phyloP scores from a whole-genome alignment of 495 filamentous ascomycete genomes.

The Penicillium dipodomyicola region DNA sequence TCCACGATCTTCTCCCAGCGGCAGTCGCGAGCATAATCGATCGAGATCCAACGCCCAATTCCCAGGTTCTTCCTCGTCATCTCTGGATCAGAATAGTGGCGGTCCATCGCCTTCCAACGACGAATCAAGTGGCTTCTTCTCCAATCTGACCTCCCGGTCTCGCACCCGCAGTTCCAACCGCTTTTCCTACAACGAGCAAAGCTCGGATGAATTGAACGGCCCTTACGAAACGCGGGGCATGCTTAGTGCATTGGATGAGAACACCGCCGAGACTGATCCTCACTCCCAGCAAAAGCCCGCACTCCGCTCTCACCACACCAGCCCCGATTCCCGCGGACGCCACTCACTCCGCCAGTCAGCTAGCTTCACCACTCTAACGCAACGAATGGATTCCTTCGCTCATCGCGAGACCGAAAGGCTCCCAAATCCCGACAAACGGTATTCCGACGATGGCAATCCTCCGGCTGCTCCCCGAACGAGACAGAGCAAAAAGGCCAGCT shows the following conservation, averaged over 20 bases:
- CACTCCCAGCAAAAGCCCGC: slow-evolving; percentile 45
- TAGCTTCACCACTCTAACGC: slow-evolving; percentile 67
- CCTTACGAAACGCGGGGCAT: slow-evolving; percentile 69
- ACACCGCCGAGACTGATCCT: slow-evolving; percentile 49
- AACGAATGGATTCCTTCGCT: slow-evolving; percentile 55
- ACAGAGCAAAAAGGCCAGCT: slow-evolving; percentile 83
- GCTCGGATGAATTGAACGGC: slow-evolving; percentile 68
- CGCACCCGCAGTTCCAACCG: slow-evolving; percentile 41
- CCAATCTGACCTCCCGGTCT: slow-evolving; percentile 32
- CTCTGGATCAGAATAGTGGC: slow-evolving; percentile 47
- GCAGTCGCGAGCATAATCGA: slow-evolving; percentile 48
- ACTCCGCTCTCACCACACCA: slow-evolving; percentile 55
- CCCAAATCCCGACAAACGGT: slow-evolving; percentile 67
- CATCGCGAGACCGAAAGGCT: slow-evolving; percentile 39
- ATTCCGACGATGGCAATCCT: slow-evolving; percentile 77
- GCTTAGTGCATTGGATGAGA: slow-evolving; percentile 62
- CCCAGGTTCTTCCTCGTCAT: slow-evolving; percentile 50
- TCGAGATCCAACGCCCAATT: slow-evolving; percentile 50
- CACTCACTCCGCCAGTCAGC: slow-evolving; percentile 68
- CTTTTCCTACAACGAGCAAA: slow-evolving; percentile 58
- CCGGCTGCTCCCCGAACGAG: slow-evolving; percentile 54
- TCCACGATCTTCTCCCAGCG: slow-evolving; percentile 41
- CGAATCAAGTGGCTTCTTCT: slow-evolving; percentile 37
- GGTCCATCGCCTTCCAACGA: slow-evolving; percentile 49
- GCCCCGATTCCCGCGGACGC: slow-evolving; percentile 56